Evolutionary conservation across 768 basidiomycete genomes (phyloP), one percentile per base, ranked within the genome.

Genomic region (Russula sp.): DNA sequence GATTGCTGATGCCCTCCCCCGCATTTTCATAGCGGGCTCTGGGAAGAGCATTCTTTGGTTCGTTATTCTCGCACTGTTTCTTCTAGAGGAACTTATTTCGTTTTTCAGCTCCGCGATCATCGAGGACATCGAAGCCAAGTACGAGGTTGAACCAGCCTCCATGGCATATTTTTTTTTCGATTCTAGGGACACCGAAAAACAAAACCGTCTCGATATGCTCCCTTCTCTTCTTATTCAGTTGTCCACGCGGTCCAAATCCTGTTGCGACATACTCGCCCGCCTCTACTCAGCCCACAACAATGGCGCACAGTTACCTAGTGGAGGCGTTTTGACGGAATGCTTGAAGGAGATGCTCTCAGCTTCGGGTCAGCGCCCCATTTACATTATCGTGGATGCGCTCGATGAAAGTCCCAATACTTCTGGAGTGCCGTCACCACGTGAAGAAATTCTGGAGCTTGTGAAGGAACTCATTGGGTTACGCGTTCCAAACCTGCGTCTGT

Each of bases 1-100:
- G 11, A 22, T 20, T 34, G 11, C 3, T 32, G 16, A 44, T 37
- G 13, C 3, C n/a, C 31, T 27, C 14, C 18, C 9, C 18, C 2
- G 2, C n/a, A n/a, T 11, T 57, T 22, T 48, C 31, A 2, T 40
- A 60, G 61, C 55, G 22, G 61, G 61, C 22, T 51, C 61, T 27
- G 61, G 61, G 0, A 62, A 62, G 16, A 62, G 32, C 45, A 18
- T 49, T 13, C 54, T 62, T 6, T 51, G 61, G 61, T 62, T 20
- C 6, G 61, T 57, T 7, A 9, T 9, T 6, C 4, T 6, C 45
- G 7, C 11, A 48, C 31, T 16, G 9, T 11, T n/a, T 20, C 10
- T 40, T 13, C 2, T 7, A 18, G 7, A 7, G 4, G 50, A 22
- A 20, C 3, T 27, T 16, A 56, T 8, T 1, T 37, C 14, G 8